phyloP scores from a whole-genome alignment of 768 basidiomycete genomes.

The Mrakia gelida region DNA sequence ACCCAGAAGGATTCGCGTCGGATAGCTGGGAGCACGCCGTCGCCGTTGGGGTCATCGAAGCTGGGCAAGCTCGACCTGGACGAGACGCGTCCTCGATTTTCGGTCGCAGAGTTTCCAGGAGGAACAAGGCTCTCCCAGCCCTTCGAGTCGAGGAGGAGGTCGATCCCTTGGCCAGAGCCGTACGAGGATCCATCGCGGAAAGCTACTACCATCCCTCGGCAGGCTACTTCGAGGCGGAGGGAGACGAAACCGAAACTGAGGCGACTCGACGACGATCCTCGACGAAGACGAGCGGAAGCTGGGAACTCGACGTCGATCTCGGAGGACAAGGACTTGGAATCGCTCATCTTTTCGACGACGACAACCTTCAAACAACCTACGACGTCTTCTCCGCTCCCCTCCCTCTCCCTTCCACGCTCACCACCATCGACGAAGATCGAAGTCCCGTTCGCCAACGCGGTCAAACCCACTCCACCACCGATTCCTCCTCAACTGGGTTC shows the following conservation, averaged over 20 bases:
- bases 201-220: neutral
- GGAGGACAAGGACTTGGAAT: conserved; percentile 9
- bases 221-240: neutral
- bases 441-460: neutral
- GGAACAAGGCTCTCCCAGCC: neutral
- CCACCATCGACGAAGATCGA: neutral
- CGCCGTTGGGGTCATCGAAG: neutral
- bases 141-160: neutral
- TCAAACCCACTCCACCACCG: neutral
- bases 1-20: neutral
- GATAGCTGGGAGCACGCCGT: conserved; percentile 6
- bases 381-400: neutral
- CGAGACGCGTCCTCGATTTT: neutral
- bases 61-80: neutral
- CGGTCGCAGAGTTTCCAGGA: neutral
- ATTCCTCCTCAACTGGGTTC: neutral
- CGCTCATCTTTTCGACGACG: neutral
- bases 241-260: neutral
- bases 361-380: neutral
- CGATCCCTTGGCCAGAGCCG: neutral
- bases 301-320: conserved; percentile 6
- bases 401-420: neutral
- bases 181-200: neutral
- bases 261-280: neutral
- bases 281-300: neutral